phyloP scores from a whole-genome alignment of 2,329 filamentous ascomycete species.

The Lachnellula occidentalis region DNA sequence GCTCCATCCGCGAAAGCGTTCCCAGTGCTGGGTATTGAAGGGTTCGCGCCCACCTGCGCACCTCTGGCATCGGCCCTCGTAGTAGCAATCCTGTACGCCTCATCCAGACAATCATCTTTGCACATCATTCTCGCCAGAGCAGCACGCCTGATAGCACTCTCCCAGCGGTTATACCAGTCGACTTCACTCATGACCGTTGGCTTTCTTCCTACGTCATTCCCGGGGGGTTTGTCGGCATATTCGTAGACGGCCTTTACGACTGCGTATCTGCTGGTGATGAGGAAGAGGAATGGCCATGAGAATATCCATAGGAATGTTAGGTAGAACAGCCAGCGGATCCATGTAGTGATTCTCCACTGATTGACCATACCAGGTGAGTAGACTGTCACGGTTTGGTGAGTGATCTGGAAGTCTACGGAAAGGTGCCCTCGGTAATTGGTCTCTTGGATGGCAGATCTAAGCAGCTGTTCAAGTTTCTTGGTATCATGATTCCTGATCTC shows the following conservation, averaged over 20 bases:
- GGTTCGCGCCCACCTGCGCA: constrained; percentile 3
- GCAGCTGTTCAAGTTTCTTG: constrained; percentile 42
- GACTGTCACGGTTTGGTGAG: constrained; percentile 52
- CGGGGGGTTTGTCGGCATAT: constrained; percentile 19
- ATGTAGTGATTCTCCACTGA: constrained; percentile 56
- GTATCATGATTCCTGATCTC: constrained; percentile 57
- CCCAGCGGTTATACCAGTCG: constrained; percentile 61
- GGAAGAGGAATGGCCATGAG: constrained; percentile 64
- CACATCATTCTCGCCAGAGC: constrained; percentile 45
- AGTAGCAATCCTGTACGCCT: constrained; percentile 47
- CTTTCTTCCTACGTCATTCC: constrained; percentile 12
- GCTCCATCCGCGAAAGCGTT: constrained; percentile 37
- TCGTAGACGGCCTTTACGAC: constrained; percentile 52
- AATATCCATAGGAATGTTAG: constrained; percentile 64
- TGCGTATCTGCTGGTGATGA: constrained; percentile 62
- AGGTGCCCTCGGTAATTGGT: constrained; percentile 65
- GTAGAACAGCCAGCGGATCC: constrained; percentile 61
- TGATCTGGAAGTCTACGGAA: constrained; percentile 52
- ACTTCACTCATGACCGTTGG: constrained; percentile 36
- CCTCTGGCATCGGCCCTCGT: constrained; percentile 17
- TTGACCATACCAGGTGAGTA: constrained; percentile 61
- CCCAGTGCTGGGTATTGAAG: constrained; percentile 28
- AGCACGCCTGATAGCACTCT: constrained; percentile 51
- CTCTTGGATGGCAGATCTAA: constrained; percentile 52
- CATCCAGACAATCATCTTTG: constrained; percentile 49